A percentile compares a stretch with the other conserved stretches of the same genome.
These are phyloP conservation scores for Picochlorum sp. DNA, from an alignment of 139 green algal genomes.

Conservation along the genomic window DNA sequence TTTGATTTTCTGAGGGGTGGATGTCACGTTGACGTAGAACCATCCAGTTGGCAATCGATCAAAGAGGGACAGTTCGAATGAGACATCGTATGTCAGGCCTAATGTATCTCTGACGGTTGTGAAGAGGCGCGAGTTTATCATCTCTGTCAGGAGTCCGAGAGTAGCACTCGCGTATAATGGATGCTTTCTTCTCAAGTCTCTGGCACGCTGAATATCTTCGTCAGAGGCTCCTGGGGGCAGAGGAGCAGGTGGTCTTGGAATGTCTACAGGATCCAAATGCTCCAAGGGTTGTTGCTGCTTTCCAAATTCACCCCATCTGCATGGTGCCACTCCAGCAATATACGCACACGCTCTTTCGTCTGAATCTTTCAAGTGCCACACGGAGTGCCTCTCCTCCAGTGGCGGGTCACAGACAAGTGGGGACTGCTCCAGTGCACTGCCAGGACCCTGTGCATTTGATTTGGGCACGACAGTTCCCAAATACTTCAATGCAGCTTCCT, in stretches of 20 bases:
- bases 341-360: slow-evolving; percentile 92
- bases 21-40: slow-evolving; percentile 89
- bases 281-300: slow-evolving; percentile 3
- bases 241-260: slow-evolving; percentile 16
- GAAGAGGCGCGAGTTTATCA: slow-evolving; percentile 95
- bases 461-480: slow-evolving; percentile 53
- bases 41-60: slow-evolving; percentile 63
- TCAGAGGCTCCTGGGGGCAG: slow-evolving; percentile 6
- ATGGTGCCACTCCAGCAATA: slow-evolving; percentile 76
- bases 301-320: slow-evolving; percentile 68
- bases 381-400: slow-evolving; percentile 34
- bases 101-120: slow-evolving; percentile 91
- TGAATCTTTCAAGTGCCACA: slow-evolving; percentile 71
- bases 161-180: slow-evolving; percentile 75
- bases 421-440: not conserved
- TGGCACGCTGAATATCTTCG: slow-evolving; percentile 18
- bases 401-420: slow-evolving; percentile 28
- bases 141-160: slow-evolving; percentile 76
- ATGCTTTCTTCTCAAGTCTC: slow-evolving; percentile 54
- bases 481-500: slow-evolving; percentile 40
- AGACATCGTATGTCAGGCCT: slow-evolving; percentile 97
- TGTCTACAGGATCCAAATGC: not conserved
- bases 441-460: not conserved
- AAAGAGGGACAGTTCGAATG: slow-evolving; percentile 81
- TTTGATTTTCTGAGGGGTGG: slow-evolving; percentile 87